Evolutionary conservation across 768 basidiomycete genomes (phyloP), one percentile per base, ranked within the genome.

Genomic region (Mycena epipterygia): DNA sequence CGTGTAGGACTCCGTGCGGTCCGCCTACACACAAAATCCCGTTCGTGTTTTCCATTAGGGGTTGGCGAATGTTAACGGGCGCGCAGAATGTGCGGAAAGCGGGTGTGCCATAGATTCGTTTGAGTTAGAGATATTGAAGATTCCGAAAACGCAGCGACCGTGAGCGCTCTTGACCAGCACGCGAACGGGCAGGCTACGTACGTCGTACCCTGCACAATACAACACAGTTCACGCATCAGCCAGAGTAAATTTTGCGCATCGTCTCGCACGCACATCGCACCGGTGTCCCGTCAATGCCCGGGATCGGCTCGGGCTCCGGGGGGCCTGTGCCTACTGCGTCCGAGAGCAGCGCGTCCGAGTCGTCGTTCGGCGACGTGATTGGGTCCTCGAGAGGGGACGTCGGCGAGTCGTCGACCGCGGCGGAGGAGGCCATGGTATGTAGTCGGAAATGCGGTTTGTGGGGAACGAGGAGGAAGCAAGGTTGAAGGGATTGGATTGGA

Each of bases 201-300:
- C 93, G 85, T 95, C 93, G 83, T 93, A 95, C 94, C 93, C 93
- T 94, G 67, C 21, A 27, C n/a, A n/a, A n/a, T n/a, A n/a, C n/a
- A n/a, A n/a, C n/a, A n/a, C n/a, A n/a, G n/a, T n/a, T n/a, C n/a
- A n/a, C n/a, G 62, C 64, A 56, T 75, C 55, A 74, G 67, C 33
- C 64, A 57, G 67, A 48, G 41, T 13, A n/a, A n/a, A n/a, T 63
- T 39, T 39, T 39, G 37, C n/a, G n/a, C n/a, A n/a, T n/a, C n/a
- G n/a, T n/a, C n/a, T n/a, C n/a, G 67, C 55, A 88, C 94, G 85
- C 83, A 95, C 94, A 95, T 75, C 93, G 88, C 66, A 95, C 93
- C 48, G 94, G 94, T 37, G 86, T 81, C 29, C 94, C 94, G 79
- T 91, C 81, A 29, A 95, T 68, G 39, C 94, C 94, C 62, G 93